Evolutionary conservation across 2,329 filamentous ascomycete species (phyloP), one percentile per base, ranked within the genome.

Genomic region (Pseudogymnoascus pannorum): DNA sequence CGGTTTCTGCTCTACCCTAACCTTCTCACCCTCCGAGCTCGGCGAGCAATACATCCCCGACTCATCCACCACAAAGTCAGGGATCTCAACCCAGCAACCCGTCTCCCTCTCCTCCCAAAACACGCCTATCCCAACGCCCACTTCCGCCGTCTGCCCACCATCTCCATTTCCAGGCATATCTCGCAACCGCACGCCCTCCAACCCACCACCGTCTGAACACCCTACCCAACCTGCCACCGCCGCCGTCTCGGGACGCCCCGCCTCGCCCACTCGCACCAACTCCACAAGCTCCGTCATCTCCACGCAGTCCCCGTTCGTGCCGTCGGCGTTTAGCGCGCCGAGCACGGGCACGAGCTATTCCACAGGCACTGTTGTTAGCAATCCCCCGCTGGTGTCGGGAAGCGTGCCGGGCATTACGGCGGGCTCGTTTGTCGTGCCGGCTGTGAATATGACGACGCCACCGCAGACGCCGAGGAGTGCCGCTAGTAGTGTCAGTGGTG

Each of bases 1-100:
- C 73, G 94, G 94, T 0, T 99, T 97, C 77, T 99, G 94, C 73
- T 99, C 94, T 0, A 88, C 90, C 0, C 79, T 99, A 5, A 89
- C 92, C 0, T 99, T 99, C 71, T 75, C 84, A 1, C 79, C 88
- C 2, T 90, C 91, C 7, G 94, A 99, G 73, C 78, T 99, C 1
- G 94, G 94, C 11, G 87, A 93, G 66, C 76, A 86, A 4, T 95
- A 95, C 72, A 87, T 85, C 7, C 87, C 87, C 31, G 86, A 91
- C 59, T 73, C 86, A 38, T 77, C 79, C 8, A 71, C 75, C 29
- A 84, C 80, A 66, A 71, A 76, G 61, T 72, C 76, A 22, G 70
- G 76, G 5, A 73, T 75, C 2, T 65, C 74, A 9, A 73, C 74
- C 24, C 71, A 79, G 14, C 60, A 74, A 54, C 69, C 68, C 69